phyloP scores from a whole-genome alignment of 768 basidiomycete genomes.

The Hebeloma cylindrosporum region DNA sequence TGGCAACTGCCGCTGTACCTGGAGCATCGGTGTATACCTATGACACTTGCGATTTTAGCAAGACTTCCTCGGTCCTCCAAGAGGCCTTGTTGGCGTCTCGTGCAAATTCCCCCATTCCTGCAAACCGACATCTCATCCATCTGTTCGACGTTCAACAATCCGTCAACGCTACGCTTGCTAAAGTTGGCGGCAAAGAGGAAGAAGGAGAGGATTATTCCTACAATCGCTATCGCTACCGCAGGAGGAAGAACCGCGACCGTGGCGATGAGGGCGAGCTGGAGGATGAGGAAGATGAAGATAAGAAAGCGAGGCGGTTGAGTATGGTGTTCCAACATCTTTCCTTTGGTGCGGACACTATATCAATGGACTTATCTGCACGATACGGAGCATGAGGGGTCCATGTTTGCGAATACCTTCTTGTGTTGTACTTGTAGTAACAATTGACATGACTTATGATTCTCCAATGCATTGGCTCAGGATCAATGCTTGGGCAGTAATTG shows the following conservation, averaged over 20 bases:
- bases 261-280: constrained; percentile 15
- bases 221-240: constrained; percentile 1
- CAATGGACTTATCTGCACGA: too few species aligned
- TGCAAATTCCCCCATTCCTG: neutral
- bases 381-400: too few species aligned
- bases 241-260: constrained; percentile 4
- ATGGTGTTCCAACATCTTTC: constrained; percentile 13
- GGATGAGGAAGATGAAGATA: constrained; percentile 15
- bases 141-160: constrained; percentile 27
- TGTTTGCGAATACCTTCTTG: too few species aligned
- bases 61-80: constrained; percentile 13
- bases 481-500: too few species aligned
- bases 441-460: too few species aligned
- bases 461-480: too few species aligned
- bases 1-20: too few species aligned
- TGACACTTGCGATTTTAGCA: neutral
- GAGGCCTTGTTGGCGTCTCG: constrained; percentile 8
- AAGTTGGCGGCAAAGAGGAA: constrained; percentile 11
- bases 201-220: constrained; percentile 4
- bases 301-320: constrained; percentile 13
- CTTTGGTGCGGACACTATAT: constrained; percentile 1
- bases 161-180: constrained; percentile 17
- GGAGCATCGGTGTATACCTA: too few species aligned
- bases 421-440: too few species aligned
- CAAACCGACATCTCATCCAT: constrained; percentile 20